Evolutionary conservation across 2,329 filamentous ascomycete genomes (phyloP).

Genomic region (Hypoxylon sp.): DNA sequence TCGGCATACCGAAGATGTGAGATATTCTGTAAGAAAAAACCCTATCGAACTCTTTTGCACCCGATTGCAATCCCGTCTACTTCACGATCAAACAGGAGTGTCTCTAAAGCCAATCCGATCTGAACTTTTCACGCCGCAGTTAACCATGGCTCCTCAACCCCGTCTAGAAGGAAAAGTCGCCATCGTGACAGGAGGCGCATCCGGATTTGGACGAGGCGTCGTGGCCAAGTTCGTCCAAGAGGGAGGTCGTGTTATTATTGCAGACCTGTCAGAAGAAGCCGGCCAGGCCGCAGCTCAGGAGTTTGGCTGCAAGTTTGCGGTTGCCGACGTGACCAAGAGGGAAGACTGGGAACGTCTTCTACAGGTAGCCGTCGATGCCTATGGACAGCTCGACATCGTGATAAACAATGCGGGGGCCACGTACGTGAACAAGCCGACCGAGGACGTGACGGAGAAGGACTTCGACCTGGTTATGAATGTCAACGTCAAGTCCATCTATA

Average conservation of each 20-base stretch:
- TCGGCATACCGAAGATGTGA: background rate
- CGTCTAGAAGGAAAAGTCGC: conserved; percentile 58
- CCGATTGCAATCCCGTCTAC: too few species aligned
- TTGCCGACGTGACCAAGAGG: conserved; percentile 63
- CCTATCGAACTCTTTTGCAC: too few species aligned
- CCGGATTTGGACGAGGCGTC: conserved; percentile 73
- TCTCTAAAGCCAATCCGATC: background rate
- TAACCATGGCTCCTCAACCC: conserved; percentile 36
- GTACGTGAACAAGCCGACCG: conserved; percentile 71
- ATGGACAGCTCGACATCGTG: conserved; percentile 66
- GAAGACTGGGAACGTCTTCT: conserved; percentile 66
- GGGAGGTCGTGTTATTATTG: conserved; percentile 71
- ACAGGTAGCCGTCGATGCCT: conserved; percentile 57
- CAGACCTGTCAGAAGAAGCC: conserved; percentile 67
- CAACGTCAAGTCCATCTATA: conserved; percentile 75
- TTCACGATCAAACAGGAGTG: background rate
- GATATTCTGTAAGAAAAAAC: too few species aligned
- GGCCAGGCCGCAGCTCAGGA: conserved; percentile 61
- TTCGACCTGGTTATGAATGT: conserved; percentile 75
- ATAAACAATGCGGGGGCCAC: conserved; percentile 72
- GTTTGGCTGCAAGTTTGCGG: conserved; percentile 57
- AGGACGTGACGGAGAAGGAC: conserved; percentile 72
- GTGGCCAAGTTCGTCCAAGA: conserved; percentile 68
- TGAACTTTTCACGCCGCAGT: background rate
- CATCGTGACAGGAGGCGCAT: conserved; percentile 66